Conservation (phyloP, 805 yeast genomes). For the Lachancea mirantina region DNA sequence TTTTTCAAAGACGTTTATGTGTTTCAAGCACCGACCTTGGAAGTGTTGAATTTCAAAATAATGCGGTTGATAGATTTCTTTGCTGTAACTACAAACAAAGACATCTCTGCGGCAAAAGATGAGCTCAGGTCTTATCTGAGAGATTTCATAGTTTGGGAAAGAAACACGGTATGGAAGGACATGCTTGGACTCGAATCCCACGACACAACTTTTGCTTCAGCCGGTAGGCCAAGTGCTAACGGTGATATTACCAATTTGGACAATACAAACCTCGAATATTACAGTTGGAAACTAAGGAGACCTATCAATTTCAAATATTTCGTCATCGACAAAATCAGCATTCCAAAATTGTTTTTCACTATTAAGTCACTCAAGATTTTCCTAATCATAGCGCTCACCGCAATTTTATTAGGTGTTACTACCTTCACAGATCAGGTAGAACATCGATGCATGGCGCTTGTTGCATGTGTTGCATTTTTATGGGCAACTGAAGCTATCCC, state of each 20-base stretch:
- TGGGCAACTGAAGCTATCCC: slow-evolving; percentile 98
- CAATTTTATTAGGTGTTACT: slow-evolving; percentile 47
- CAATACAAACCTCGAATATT: slow-evolving; percentile 26
- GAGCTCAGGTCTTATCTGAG: slow-evolving; percentile 60
- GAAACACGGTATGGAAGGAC: slow-evolving; percentile 95
- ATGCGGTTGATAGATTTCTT: slow-evolving; percentile 46
- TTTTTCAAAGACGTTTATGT: slow-evolving; percentile 46
- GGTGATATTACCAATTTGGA: slow-evolving; percentile 22
- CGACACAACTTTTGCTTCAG: slow-evolving; percentile 33
- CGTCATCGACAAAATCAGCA: slow-evolving; percentile 26
- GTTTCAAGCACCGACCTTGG: slow-evolving; percentile 45
- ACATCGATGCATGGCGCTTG: slow-evolving; percentile 58
- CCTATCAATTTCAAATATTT: slow-evolving; percentile 22
- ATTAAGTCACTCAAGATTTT: slow-evolving; percentile 43
- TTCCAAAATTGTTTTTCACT: slow-evolving; percentile 45
- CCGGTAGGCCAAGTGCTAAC: slow-evolving; percentile 33
- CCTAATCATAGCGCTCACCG: slow-evolving; percentile 45
- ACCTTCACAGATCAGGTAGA: slow-evolving; percentile 57
- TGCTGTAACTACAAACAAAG: slow-evolving; percentile 40
- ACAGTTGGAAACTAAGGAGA: slow-evolving; percentile 28
- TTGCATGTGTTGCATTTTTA: slow-evolving; percentile 56
- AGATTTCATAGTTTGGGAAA: slow-evolving; percentile 93
- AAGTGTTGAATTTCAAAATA: slow-evolving; percentile 45
- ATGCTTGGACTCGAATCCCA: slow-evolving; percentile 81
- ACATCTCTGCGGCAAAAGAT: slow-evolving; percentile 39